Conservation (phyloP, 371 early-diverging fungal genomes). For the Paraphysoderma sedebokerense region DNA sequence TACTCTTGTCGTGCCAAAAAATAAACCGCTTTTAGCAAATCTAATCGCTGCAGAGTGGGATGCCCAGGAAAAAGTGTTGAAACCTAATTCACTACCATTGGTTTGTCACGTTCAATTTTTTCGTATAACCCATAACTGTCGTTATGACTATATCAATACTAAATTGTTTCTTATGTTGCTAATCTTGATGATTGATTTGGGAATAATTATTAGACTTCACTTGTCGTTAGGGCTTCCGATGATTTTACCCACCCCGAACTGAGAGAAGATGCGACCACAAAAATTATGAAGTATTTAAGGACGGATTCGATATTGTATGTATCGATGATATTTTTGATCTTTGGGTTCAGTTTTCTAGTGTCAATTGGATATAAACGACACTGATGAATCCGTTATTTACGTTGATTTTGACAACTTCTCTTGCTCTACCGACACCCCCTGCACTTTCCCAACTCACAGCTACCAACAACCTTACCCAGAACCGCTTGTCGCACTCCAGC, state of each 20-base stretch:
- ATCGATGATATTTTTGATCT: not conserved
- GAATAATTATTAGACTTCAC: constrained; percentile 42
- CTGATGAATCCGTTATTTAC: too few relatives aligned
- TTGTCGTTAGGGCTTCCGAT: constrained; percentile 67
- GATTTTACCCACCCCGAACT: constrained; percentile 30
- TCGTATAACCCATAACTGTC: not conserved
- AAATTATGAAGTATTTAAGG: constrained; percentile 57
- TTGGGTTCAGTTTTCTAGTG: not conserved
- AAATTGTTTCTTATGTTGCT: not conserved
- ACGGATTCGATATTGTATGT: constrained; percentile 66
- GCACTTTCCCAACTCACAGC: constrained; percentile 7
- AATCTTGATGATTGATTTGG: not conserved
- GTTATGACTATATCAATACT: too few relatives aligned
- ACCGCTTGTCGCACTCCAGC: constrained; percentile 53
- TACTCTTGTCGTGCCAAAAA: constrained; percentile 33
- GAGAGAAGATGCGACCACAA: constrained; percentile 49
- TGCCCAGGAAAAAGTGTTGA: constrained; percentile 50
- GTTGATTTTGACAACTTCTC: not conserved
- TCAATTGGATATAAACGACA: not conserved
- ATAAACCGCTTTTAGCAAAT: constrained; percentile 45
- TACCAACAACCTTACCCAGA: constrained; percentile 66
- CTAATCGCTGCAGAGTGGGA: constrained; percentile 90
- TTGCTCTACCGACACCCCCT: too few relatives aligned
- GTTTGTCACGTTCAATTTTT: constrained; percentile 16
- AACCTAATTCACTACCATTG: constrained; percentile 72